A percentile compares a stretch with the other conserved stretches of the same genome.
Conservation (phyloP, 2,329 filamentous ascomycete genomes). For the Parastagonospora nodorum region DNA sequence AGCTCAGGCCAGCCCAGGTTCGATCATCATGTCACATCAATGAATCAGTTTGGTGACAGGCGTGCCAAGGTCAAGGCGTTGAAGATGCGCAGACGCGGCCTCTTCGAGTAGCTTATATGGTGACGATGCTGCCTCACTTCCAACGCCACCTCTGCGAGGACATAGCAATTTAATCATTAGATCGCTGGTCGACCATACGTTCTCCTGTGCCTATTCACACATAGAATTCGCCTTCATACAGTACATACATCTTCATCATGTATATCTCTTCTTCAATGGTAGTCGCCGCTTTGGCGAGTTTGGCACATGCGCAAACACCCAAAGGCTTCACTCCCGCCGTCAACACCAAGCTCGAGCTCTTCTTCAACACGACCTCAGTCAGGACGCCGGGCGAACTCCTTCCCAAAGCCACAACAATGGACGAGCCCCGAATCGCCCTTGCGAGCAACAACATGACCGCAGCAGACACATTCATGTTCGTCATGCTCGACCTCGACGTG, state of each 20-base stretch:
- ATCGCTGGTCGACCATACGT: conserved; percentile 7
- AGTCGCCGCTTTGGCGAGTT: conserved; percentile 24
- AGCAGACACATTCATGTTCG: conserved; percentile 37
- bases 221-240: neutral
- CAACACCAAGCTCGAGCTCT: conserved; percentile 34
- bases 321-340: conserved; percentile 35
- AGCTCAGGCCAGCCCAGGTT: conserved; percentile 17
- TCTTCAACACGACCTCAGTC: conserved; percentile 40
- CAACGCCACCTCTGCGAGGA: conserved; percentile 1
- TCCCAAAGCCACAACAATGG: conserved; percentile 32
- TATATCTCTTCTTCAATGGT: conserved; percentile 30
- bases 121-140: conserved; percentile 7
- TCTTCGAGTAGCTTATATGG: conserved; percentile 20
- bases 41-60: conserved; percentile 21
- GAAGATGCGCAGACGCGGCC: conserved; percentile 29
- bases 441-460: conserved; percentile 16
- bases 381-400: conserved; percentile 33
- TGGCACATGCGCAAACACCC: conserved; percentile 40
- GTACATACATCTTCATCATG: conserved; percentile 17
- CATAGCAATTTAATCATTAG: neutral
- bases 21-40: conserved; percentile 16
- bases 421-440: conserved; percentile 36
- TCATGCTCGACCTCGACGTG: conserved; percentile 45
- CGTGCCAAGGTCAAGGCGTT: conserved; percentile 19
- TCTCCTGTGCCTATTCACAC: conserved; percentile 1